Evolutionary conservation across 768 basidiomycete species (phyloP), one percentile per base, ranked within the genome.

Genomic region (Amanita polypyramis): DNA sequence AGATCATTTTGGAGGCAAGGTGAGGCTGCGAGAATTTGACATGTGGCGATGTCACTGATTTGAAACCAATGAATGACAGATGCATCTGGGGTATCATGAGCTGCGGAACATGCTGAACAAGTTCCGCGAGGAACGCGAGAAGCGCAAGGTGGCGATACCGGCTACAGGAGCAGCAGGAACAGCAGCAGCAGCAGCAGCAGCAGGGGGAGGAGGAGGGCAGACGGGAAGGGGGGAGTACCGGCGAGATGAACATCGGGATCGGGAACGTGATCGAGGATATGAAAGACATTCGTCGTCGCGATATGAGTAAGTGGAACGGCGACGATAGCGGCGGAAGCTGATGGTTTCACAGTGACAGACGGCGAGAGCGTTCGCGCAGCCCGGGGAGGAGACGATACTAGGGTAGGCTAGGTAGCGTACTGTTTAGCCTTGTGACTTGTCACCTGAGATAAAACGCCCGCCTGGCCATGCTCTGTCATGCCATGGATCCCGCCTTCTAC

Each of bases 1-100:
- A 44, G 96, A 99, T 72, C 96, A 99, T 66, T 99, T 99, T 72
- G 96, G 96, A 67, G 96, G 96, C 59, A 99, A 99, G 74, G 95
- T 90, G 58, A 64, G 85, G 66, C 51, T 45, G 29, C 47, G 38
- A 36, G 41, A 9, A 47, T 27, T 46, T 49, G 48, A 55, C 27
- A 55, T 55, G 21, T 51, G 46, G 42, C 56, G 53, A 52, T 56
- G 56, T 61, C 52, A 56, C 45, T 46, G 34, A 46, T 51, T 51
- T 58, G 33, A 40, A 47, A 47, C 42, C 14, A 44, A 44, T 32
- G 11, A 33, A 36, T 61, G 45, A 46, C 63, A 97, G 96, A 95
- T 99, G 90, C 96, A 98, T 73, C 67, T 98, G 60, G 96, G 96
- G 8, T 99, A 99, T 69, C 93, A 97, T 64, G 94, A 98, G 68